Conservation (phyloP, 1,284 basidiomycete species). For the Ceratobasidium sp. region DNA sequence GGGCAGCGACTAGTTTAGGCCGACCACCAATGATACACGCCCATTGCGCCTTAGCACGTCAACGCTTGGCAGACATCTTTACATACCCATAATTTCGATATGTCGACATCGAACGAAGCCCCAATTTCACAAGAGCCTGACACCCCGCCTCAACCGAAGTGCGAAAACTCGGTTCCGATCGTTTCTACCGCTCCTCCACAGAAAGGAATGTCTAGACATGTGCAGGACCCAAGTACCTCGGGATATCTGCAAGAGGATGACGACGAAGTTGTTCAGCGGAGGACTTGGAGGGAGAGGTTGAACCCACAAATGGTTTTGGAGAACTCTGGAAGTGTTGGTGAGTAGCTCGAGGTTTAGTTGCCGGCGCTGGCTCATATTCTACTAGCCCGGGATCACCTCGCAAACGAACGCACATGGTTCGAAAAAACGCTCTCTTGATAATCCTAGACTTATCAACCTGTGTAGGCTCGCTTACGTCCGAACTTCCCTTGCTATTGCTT, state of each 20-base stretch:
- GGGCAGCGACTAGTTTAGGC: not conserved
- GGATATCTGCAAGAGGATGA: conserved; percentile 5
- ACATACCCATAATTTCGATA: not conserved
- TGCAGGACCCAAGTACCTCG: conserved; percentile 1
- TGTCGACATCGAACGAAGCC: not conserved
- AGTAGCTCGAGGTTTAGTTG: not conserved
- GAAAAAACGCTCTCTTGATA: too few species aligned
- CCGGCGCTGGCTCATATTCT: conserved; percentile 8
- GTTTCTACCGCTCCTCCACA: conserved; percentile 34
- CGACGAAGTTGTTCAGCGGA: not conserved
- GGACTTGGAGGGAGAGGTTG: conserved; percentile 7
- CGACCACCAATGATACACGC: not conserved
- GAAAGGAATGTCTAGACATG: conserved; percentile 6
- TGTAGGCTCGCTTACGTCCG: conserved; percentile 60
- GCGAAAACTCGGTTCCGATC: not conserved
- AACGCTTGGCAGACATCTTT: conserved; percentile 18
- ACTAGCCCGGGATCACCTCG: conserved; percentile 60
- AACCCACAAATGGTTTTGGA: conserved; percentile 44
- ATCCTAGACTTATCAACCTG: too few species aligned
- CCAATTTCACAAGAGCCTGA: conserved; percentile 1
- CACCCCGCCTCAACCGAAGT: not conserved
- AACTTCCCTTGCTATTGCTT: conserved; percentile 64
- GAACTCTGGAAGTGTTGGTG: conserved; percentile 50
- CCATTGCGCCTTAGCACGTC: conserved; percentile 29
- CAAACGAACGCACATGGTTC: conserved; percentile 57